Base-by-base conservation (phyloP, 768 basidiomycete genomes). In the Gyrodon lividus region DNA sequence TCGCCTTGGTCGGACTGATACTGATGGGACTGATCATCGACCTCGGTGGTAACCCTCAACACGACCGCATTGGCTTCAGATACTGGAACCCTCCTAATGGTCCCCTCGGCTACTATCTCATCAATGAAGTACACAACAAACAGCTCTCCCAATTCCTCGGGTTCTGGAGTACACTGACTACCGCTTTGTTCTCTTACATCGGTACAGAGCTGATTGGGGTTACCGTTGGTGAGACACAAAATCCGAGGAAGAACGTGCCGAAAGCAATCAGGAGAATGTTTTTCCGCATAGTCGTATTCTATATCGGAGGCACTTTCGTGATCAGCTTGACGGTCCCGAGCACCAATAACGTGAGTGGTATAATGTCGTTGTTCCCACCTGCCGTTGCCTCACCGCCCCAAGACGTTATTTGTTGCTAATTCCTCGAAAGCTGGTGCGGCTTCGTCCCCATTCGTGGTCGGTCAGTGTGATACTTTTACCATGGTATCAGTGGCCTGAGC, bases 1-100 rank as follows among this genome's bases (percentile, higher is more conserved):
- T 77, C 46, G 68, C 82, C 34, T 60, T 76, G 50, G 56, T 72
- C 28, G 70, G 69, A 43, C 53, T 73, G 23, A 71, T 72, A 35
- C 68, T 83, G 56, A 68, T 77, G 54, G 76, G 75, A 46, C 70
- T 81, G 56, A 65, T 83, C 48, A 70, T 83, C 51, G 77, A 79
- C 56, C 67, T 79, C 12, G 83, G 83, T 34, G 75, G 75, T 31
- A 75, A 76, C 22, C 74, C 80, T 17, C 68, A 68, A 40, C 70
- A 74, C 57, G 71, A 73, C 40, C 69, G 70, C 33, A 64, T 76
- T 54, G 75, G 78, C 16, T 74, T 76, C 58, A 70, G 74, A 16
- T 80, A 75, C 64, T 83, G 80, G 79, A 47, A 51, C 22, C 23
- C 47, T 8, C 52, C 39, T 0, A 52, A 59, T 54, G 52, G 65